These are phyloP conservation scores for Coemansia nantahalensis DNA, from an alignment of 192 early-diverging fungal genomes.

Conservation along the genomic window DNA sequence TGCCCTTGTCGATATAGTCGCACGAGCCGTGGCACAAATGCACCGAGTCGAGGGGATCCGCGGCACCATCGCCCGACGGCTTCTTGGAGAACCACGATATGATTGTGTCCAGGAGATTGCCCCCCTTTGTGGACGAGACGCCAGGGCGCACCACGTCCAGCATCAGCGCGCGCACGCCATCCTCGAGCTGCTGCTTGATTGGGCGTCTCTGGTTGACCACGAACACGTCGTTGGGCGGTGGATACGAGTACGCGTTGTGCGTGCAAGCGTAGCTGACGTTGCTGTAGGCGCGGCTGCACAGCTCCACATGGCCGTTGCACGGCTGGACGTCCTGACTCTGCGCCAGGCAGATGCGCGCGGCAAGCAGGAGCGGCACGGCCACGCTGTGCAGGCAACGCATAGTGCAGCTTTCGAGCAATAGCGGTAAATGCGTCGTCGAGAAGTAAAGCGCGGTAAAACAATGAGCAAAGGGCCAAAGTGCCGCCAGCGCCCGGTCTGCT, in stretches of 20 bases:
- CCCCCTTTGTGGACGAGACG: not conserved
- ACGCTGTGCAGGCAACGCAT: too few species aligned
- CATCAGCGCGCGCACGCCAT: slow-evolving; percentile 76
- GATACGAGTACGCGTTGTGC: slow-evolving; percentile 69
- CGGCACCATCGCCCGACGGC: not conserved
- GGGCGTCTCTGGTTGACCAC: slow-evolving; percentile 64
- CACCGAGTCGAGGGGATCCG: slow-evolving; percentile 17
- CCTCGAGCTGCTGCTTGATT: slow-evolving; percentile 63
- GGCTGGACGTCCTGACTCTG: not conserved
- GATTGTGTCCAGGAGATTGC: not conserved
- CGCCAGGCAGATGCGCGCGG: not conserved
- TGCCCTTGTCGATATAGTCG: slow-evolving; percentile 60
- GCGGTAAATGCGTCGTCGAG: too few species aligned
- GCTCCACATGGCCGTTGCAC: slow-evolving; percentile 66
- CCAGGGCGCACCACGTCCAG: slow-evolving; percentile 55
- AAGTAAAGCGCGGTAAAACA: too few species aligned
- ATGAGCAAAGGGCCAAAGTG: too few species aligned
- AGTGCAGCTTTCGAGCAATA: too few species aligned
- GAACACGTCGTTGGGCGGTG: slow-evolving; percentile 29
- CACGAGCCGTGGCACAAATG: slow-evolving; percentile 73
- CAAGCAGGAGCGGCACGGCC: not conserved
- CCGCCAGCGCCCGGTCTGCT: too few species aligned
- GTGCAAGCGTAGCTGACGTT: slow-evolving; percentile 66
- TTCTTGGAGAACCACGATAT: slow-evolving; percentile 5
- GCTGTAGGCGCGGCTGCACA: slow-evolving; percentile 65